Conservation (phyloP, 495 filamentous ascomycete species). For the Daldinia decipiens region DNA sequence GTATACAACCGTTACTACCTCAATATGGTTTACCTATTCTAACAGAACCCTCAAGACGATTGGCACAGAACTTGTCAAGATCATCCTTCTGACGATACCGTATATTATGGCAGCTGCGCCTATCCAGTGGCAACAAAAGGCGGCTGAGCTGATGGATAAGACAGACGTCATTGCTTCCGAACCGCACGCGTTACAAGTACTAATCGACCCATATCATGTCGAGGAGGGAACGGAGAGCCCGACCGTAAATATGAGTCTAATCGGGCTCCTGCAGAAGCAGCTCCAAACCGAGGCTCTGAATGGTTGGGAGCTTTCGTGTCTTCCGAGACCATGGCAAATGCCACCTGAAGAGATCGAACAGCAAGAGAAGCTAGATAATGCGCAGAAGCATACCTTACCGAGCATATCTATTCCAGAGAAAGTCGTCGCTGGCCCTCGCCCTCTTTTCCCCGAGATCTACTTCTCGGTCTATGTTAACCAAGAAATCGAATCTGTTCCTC, state of each 20-base stretch:
- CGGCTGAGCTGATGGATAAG: conserved; percentile 82
- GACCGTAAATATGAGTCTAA: conserved; percentile 66
- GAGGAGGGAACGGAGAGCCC: conserved; percentile 55
- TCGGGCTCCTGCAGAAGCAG: conserved; percentile 85
- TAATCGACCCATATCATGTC: conserved; percentile 84
- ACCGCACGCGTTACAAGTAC: conserved; percentile 79
- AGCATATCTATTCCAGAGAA: conserved; percentile 76
- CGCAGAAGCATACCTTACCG: conserved; percentile 78
- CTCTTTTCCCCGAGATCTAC: conserved; percentile 90
- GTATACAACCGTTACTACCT: conserved; percentile 44
- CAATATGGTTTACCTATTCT: conserved; percentile 13
- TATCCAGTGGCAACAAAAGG: conserved; percentile 72
- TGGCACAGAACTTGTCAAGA: conserved; percentile 90
- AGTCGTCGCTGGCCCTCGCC: conserved; percentile 74
- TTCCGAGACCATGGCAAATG: conserved; percentile 85
- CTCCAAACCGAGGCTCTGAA: conserved; percentile 75
- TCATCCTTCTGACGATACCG: conserved; percentile 91
- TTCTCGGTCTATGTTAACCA: conserved; percentile 91
- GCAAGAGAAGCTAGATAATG: conserved; percentile 66
- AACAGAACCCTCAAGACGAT: conserved; percentile 62
- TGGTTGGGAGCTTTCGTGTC: conserved; percentile 79
- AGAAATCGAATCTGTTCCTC: conserved; percentile 91
- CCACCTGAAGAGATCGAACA: conserved; percentile 60
- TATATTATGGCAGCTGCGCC: conserved; percentile 83
- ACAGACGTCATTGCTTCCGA: conserved; percentile 91